Conservation (phyloP, 352 stramenopile genomes). For the Phytophthora chlamydospora region DNA sequence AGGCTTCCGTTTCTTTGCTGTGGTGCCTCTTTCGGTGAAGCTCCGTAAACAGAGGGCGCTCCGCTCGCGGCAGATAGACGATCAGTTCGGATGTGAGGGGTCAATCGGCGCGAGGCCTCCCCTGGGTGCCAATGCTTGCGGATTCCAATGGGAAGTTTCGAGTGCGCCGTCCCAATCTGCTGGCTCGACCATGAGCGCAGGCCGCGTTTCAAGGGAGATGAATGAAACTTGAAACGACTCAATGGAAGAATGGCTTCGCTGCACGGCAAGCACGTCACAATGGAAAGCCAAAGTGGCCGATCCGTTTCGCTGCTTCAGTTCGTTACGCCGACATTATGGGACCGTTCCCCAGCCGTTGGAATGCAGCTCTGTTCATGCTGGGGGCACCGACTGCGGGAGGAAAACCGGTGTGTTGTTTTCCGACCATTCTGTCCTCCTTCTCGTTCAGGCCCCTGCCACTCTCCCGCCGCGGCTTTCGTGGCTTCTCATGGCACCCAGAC, state of each 20-base stretch:
- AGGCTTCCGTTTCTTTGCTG: slow-evolving; percentile 16
- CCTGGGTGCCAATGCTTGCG: slow-evolving; percentile 15
- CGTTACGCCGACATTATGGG: slow-evolving; percentile 30
- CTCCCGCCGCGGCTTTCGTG: slow-evolving; percentile 12
- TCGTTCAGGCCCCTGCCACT: slow-evolving; percentile 1
- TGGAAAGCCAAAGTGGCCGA: slow-evolving; percentile 26
- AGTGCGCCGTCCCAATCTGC: slow-evolving; percentile 28
- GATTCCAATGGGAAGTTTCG: slow-evolving; percentile 45
- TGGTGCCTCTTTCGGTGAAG: slow-evolving; percentile 20
- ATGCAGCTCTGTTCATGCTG: slow-evolving; percentile 7
- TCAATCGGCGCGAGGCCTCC: not conserved
- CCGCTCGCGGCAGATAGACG: slow-evolving; percentile 25
- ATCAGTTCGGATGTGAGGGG: slow-evolving; percentile 44
- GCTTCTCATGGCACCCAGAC: slow-evolving; percentile 29
- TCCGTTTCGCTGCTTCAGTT: slow-evolving; percentile 38
- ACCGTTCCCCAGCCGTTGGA: slow-evolving; percentile 20
- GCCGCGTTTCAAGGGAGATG: slow-evolving; percentile 29
- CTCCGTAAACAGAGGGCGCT: slow-evolving; percentile 1
- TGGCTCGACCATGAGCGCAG: slow-evolving; percentile 29
- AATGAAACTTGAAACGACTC: slow-evolving; percentile 40
- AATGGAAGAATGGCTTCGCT: slow-evolving; percentile 15
- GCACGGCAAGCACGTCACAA: slow-evolving; percentile 3
- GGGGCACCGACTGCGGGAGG: not conserved
- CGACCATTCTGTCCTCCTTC: slow-evolving; percentile 25
- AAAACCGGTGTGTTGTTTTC: slow-evolving; percentile 5